Percentiles rank a stretch among this genome's conserved stretches.
phyloP scores from a whole-genome alignment of 169 alveolate species.

The Eimeria falciformis region DNA sequence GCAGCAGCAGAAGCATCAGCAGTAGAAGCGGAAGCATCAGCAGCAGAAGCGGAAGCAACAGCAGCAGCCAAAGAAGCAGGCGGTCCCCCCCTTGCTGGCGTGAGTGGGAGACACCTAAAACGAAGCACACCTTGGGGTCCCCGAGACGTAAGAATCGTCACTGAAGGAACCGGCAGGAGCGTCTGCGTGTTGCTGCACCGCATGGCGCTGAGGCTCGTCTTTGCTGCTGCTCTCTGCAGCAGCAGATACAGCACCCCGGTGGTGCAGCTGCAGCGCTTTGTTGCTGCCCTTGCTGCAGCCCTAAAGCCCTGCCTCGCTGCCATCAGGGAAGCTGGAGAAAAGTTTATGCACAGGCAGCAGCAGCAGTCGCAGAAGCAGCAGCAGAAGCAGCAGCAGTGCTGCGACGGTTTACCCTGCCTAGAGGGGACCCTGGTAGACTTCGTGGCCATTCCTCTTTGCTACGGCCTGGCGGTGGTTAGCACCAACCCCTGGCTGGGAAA shows the following conservation, averaged over 20 bases:
- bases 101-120: too few relatives aligned
- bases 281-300: conserved; percentile 71
- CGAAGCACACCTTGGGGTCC: conserved; percentile 18
- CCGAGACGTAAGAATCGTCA: conserved; percentile 21
- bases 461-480: conserved; percentile 57
- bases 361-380: conserved; percentile 30
- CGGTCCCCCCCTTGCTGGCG: too few relatives aligned
- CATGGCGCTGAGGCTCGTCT: conserved; percentile 60
- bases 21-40: not conserved
- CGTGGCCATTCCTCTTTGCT: conserved; percentile 67
- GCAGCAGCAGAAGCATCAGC: not conserved
- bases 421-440: conserved; percentile 53
- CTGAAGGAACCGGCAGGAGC: conserved; percentile 53
- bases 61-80: not conserved
- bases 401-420: conserved; percentile 17
- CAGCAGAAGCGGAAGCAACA: conserved; percentile 34
- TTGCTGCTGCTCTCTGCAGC: conserved; percentile 60
- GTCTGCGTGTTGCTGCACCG: conserved; percentile 71
- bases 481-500: conserved; percentile 42
- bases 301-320: conserved; percentile 50
- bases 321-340: conserved; percentile 56
- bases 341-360: not conserved
- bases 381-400: not conserved
- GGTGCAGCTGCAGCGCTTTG: conserved; percentile 59
- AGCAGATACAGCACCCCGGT: conserved; percentile 56